Evolutionary conservation across 495 filamentous ascomycete species (phyloP), one percentile per base, ranked within the genome.

Genomic region (Talaromyces ruber): DNA sequence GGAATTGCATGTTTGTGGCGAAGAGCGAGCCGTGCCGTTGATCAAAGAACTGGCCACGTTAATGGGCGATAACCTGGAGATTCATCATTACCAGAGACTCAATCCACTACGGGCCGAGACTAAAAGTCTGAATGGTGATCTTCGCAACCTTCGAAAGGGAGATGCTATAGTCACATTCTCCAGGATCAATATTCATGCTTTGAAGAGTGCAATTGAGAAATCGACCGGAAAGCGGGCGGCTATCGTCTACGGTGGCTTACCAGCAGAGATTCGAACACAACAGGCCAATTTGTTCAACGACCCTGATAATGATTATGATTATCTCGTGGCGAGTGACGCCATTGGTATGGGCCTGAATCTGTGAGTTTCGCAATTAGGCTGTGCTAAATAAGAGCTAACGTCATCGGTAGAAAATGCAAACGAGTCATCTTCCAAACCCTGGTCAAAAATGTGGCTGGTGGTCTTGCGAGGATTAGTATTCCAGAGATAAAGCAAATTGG

Each of bases 301-400:
- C 64, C 91, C 89, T 0, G 76, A 94, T 68, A 98, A 90, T 72
- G 93, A 96, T 39, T 99, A 97, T 70, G 92, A 99, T 66, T 92
- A 87, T 64, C 79, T 99, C 4, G 91, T 93, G 26, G 94, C 94
- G 16, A 97, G 92, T 66, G 94, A 99, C 71, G 94, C 94, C 24
- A 91, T 99, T 64, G 94, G 94, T 24, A 99, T 99, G 94, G 94
- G 94, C 1, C 75, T 99, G 30, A 99, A 99, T 72, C 69, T 99
- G 76, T 89, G 69, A 77, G 79, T 78, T 28, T 30, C 58, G 24
- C 60, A 29, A 8, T 28, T 6, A 22, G 1, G 16, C 22, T 66
- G 18, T 53, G 50, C 63, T 24, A 34, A 39, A 21, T 26, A 12
- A 11, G 18, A 29, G 14, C 26, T 16, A 43, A 39, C 51, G 63